Percentiles rank a stretch among this genome's conserved stretches.
phyloP scores from a whole-genome alignment of 1,284 basidiomycete genomes.

The Inonotus obliquus region DNA sequence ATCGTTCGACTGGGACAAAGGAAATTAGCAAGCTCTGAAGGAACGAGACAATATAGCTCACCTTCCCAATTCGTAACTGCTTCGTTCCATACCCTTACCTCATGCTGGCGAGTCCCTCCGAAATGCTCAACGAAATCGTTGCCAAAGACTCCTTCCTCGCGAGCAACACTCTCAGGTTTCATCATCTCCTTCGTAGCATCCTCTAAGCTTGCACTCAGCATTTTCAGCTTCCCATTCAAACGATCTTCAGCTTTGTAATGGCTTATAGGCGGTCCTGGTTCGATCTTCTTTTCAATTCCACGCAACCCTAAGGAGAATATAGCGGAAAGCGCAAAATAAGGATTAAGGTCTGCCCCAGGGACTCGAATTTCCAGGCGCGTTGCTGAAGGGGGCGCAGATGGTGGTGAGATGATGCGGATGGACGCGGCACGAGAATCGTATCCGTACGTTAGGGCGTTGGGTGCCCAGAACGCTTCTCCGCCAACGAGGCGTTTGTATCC shows the following conservation, averaged over 20 bases:
- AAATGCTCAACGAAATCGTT: conserved; percentile 91
- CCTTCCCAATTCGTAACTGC: conserved; percentile 95
- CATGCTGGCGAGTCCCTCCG: conserved; percentile 88
- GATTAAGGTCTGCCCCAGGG: conserved; percentile 96
- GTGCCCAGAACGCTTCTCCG: conserved; percentile 95
- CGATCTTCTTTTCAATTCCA: conserved; percentile 77
- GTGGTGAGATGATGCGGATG: conserved; percentile 87
- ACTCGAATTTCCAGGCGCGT: conserved; percentile 90
- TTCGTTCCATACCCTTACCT: conserved; percentile 80
- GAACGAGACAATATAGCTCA: conserved; percentile 32
- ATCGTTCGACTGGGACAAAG: conserved; percentile 64
- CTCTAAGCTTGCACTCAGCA: conserved; percentile 76
- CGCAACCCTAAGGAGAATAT: conserved; percentile 84
- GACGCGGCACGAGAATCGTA: conserved; percentile 93
- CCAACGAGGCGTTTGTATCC: conserved; percentile 97
- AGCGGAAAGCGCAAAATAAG: conserved; percentile 83
- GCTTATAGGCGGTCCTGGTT: conserved; percentile 67
- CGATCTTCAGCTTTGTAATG: conserved; percentile 53
- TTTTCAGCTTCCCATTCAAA: conserved; percentile 54
- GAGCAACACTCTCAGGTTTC: conserved; percentile 70
- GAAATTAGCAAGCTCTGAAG: conserved; percentile 7
- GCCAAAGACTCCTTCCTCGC: conserved; percentile 72
- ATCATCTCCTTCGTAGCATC: conserved; percentile 79
- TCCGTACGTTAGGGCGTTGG: conserved; percentile 89
- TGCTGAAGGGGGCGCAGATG: conserved; percentile 72